Evolutionary conservation across 2,329 filamentous ascomycete genomes (phyloP).

Genomic region (Nemania abortiva): DNA sequence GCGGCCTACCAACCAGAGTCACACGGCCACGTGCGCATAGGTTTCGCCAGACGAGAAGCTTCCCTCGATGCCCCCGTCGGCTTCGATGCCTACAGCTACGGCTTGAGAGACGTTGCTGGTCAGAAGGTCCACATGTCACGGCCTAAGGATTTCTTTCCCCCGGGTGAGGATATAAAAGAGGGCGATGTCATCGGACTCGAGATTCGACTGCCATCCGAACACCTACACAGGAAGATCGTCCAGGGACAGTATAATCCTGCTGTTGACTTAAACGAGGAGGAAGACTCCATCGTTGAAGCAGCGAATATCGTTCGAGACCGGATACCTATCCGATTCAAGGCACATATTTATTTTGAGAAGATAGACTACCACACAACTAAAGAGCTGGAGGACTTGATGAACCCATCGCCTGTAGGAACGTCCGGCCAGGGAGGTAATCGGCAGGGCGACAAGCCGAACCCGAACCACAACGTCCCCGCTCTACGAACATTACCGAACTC

Average conservation of each 20-base stretch:
- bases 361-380: slow-evolving; percentile 90
- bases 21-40: slow-evolving; percentile 80
- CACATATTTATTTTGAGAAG: slow-evolving; percentile 93
- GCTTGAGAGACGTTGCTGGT: slow-evolving; percentile 87
- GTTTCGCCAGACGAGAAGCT: slow-evolving; percentile 85
- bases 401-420: slow-evolving; percentile 68
- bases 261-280: slow-evolving; percentile 75
- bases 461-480: slow-evolving; percentile 78
- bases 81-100: slow-evolving; percentile 94
- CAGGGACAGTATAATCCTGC: slow-evolving; percentile 89
- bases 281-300: slow-evolving; percentile 66
- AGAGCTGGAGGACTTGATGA: slow-evolving; percentile 87
- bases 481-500: slow-evolving; percentile 89
- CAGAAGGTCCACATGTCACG: slow-evolving; percentile 95
- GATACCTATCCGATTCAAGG: slow-evolving; percentile 93
- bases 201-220: slow-evolving; percentile 84
- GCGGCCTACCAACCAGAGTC: slow-evolving; percentile 60
- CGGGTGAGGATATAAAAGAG: slow-evolving; percentile 82
- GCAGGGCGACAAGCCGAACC: slow-evolving; percentile 70
- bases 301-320: slow-evolving; percentile 93
- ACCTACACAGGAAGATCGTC: slow-evolving; percentile 88
- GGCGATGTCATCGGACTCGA: slow-evolving; percentile 96
- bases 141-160: slow-evolving; percentile 88
- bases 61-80: slow-evolving; percentile 86
- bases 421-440: slow-evolving; percentile 54